Percentiles rank a stretch among this genome's conserved stretches.
Conservation (phyloP, 768 basidiomycete genomes). For the Calocera cornea region DNA sequence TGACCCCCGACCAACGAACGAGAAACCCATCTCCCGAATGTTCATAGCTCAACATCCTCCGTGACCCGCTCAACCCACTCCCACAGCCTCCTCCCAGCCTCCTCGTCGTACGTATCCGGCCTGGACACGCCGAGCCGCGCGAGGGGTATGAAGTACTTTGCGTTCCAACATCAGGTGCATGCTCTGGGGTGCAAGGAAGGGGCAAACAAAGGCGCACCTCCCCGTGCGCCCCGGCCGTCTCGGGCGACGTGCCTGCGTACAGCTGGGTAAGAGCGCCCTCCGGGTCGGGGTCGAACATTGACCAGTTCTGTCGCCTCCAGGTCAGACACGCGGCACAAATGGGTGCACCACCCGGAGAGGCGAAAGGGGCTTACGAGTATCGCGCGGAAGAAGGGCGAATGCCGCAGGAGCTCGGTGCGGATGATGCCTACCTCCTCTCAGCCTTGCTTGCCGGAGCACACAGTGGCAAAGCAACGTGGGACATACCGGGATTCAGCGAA, state of each 20-base stretch:
- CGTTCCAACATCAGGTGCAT: too few relatives aligned
- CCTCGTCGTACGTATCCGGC: not conserved
- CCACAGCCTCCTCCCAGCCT: not conserved
- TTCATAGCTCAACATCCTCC: not conserved
- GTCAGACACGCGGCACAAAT: not conserved
- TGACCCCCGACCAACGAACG: too few relatives aligned
- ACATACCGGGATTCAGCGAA: conserved; percentile 11
- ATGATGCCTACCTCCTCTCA: not conserved
- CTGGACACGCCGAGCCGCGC: not conserved
- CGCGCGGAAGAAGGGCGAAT: not conserved
- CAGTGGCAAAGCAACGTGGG: not conserved
- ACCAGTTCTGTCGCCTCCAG: not conserved
- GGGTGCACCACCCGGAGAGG: too few relatives aligned
- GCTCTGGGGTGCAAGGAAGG: too few relatives aligned
- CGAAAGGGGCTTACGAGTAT: not conserved
- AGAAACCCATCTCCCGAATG: too few relatives aligned
- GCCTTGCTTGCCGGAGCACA: not conserved
- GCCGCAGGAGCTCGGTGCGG: not conserved
- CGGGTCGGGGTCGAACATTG: not conserved
- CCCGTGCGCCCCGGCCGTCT: conserved; percentile 8
- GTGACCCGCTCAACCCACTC: not conserved
- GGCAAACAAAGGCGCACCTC: conserved; percentile 1
- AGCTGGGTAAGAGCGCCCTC: conserved; percentile 14
- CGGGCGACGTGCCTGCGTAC: conserved; percentile 12
- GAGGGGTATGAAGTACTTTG: not conserved